A percentile compares a stretch with the other conserved stretches of the same genome.
phyloP scores from a whole-genome alignment of 2,329 filamentous ascomycete genomes.

The Fusarium longipes region DNA sequence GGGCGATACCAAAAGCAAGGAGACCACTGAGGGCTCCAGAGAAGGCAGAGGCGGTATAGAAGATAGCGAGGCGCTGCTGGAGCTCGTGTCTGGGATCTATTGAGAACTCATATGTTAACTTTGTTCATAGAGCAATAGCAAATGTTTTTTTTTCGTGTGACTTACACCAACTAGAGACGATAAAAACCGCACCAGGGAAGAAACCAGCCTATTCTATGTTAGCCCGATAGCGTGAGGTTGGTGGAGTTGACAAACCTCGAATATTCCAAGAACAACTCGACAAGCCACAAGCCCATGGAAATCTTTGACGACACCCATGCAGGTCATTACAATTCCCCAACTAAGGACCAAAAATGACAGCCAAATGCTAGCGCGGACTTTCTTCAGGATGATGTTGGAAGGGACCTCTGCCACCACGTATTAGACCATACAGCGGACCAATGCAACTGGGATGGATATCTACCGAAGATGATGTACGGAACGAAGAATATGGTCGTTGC shows the following conservation, averaged over 20 bases:
- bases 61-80: slow-evolving; percentile 48
- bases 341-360: slow-evolving; percentile 50
- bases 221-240: fast-evolving
- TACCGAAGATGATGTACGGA: slow-evolving; percentile 60
- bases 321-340: slow-evolving; percentile 59
- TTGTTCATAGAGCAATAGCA: too few relatives aligned
- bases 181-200: slow-evolving; percentile 49
- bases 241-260: slow-evolving; percentile 46
- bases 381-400: slow-evolving; percentile 51
- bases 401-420: slow-evolving; percentile 54
- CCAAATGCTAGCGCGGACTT: slow-evolving; percentile 51
- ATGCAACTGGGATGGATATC: not conserved
- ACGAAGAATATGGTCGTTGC: slow-evolving; percentile 63
- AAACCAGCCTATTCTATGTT: slow-evolving; percentile 51
- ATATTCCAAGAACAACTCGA: slow-evolving; percentile 55
- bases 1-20: slow-evolving; percentile 56
- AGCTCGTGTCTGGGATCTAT: slow-evolving; percentile 47
- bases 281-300: slow-evolving; percentile 60
- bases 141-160: too few relatives aligned
- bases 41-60: slow-evolving; percentile 52
- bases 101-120: too few relatives aligned
- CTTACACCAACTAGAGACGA: slow-evolving; percentile 49
- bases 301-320: slow-evolving; percentile 58
- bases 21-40: slow-evolving; percentile 60
- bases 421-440: slow-evolving; percentile 3